Evolutionary conservation across 768 basidiomycete species (phyloP).

Genomic region (Auriscalpium microsporum): DNA sequence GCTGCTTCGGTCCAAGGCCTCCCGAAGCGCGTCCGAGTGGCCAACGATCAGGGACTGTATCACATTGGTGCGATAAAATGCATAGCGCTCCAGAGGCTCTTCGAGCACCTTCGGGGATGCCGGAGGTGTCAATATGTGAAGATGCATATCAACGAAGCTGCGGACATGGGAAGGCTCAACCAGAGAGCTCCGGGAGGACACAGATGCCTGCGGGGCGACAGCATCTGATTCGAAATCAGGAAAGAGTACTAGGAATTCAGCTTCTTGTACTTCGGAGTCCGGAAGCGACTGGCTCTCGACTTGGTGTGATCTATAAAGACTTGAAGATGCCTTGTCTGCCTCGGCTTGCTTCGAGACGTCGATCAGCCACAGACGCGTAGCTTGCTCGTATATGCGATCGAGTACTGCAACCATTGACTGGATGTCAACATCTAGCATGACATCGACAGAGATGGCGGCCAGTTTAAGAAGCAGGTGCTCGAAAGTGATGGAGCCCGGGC

Average conservation of each 20-base stretch:
- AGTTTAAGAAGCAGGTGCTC: slow-evolving; percentile 39
- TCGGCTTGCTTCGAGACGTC: slow-evolving; percentile 66
- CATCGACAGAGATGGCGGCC: slow-evolving; percentile 38
- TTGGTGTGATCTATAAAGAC: slow-evolving; percentile 66
- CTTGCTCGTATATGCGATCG: slow-evolving; percentile 54
- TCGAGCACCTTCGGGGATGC: slow-evolving; percentile 13
- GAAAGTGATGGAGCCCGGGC: slow-evolving; percentile 26
- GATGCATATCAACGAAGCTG: slow-evolving; percentile 41
- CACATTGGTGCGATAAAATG: slow-evolving; percentile 8
- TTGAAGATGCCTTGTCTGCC: slow-evolving; percentile 51
- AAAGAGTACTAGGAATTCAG: slow-evolving; percentile 79
- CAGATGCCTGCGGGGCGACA: background rate
- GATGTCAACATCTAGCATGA: slow-evolving; percentile 31
- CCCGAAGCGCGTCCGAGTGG: slow-evolving; percentile 4
- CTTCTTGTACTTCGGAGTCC: slow-evolving; percentile 73
- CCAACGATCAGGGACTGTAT: slow-evolving; percentile 10
- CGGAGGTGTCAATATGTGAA: slow-evolving; percentile 28
- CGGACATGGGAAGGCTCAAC: slow-evolving; percentile 29
- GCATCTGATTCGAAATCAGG: slow-evolving; percentile 69
- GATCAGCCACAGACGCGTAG: slow-evolving; percentile 74
- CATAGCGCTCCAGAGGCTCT: slow-evolving; percentile 15
- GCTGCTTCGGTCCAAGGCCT: slow-evolving; percentile 40
- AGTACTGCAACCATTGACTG: slow-evolving; percentile 28
- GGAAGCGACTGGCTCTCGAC: slow-evolving; percentile 43
- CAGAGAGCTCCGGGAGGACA: slow-evolving; percentile 13